These are phyloP conservation scores for Aureobasidium subglaciale DNA, from an alignment of 2,329 filamentous ascomycete genomes.

Conservation along the genomic window DNA sequence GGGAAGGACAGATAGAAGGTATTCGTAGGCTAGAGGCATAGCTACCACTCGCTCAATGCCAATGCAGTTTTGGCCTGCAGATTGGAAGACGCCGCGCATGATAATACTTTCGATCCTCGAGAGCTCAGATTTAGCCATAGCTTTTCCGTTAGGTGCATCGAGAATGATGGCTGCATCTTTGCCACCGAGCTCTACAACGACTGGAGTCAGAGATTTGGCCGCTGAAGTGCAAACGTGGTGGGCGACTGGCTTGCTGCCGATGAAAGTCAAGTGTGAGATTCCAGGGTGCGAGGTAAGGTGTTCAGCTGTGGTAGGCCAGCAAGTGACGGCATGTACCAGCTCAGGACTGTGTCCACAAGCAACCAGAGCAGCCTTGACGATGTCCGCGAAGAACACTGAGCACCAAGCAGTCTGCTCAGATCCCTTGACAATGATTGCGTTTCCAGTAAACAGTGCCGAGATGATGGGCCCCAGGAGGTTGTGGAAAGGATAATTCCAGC, in stretches of 20 bases:
- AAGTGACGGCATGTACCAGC: constrained; percentile 76
- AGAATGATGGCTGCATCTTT: constrained; percentile 90
- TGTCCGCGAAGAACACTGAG: constrained; percentile 69
- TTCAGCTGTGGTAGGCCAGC: constrained; percentile 77
- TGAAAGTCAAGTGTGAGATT: constrained; percentile 89
- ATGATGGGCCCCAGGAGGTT: constrained; percentile 90
- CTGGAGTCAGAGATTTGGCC: constrained; percentile 75
- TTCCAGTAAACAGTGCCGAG: constrained; percentile 82
- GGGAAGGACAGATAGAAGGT: constrained; percentile 61
- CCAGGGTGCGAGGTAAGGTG: constrained; percentile 77
- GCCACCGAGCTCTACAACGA: constrained; percentile 86
- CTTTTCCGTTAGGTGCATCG: constrained; percentile 56
- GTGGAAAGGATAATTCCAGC: constrained; percentile 93
- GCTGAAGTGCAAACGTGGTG: constrained; percentile 82
- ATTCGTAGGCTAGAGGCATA: constrained; percentile 66
- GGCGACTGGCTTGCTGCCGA: constrained; percentile 80
- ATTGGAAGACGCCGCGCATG: constrained; percentile 89
- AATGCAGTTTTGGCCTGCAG: constrained; percentile 94
- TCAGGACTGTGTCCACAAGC: constrained; percentile 77
- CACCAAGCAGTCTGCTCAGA: constrained; percentile 97
- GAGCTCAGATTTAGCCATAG: constrained; percentile 48
- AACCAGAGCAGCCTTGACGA: constrained; percentile 69
- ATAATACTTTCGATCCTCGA: constrained; percentile 71
- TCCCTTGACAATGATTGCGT: constrained; percentile 85
- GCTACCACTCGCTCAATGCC: constrained; percentile 91